Percentiles rank a stretch among this genome's conserved stretches.
These are phyloP conservation scores for Penicillium verrucosum DNA, from an alignment of 2,329 filamentous ascomycete genomes.

Conservation along the genomic window DNA sequence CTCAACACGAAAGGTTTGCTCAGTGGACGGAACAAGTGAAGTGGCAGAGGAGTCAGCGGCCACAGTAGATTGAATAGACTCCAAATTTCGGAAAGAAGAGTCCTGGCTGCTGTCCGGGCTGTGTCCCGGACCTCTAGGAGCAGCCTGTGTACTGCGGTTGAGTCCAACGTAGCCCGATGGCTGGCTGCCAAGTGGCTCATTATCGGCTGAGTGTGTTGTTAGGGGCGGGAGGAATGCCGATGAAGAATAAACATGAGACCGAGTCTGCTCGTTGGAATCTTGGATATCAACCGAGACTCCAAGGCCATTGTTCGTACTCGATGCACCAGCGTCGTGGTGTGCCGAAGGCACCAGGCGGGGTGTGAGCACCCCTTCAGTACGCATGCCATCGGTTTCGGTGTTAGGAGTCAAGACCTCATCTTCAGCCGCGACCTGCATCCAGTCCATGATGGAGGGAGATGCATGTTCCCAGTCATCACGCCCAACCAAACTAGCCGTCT, in stretches of 20 bases:
- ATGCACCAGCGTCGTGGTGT: slow-evolving; percentile 10
- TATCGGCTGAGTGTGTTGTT: not conserved
- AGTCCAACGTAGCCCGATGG: not conserved
- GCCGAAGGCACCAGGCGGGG: slow-evolving; percentile 23
- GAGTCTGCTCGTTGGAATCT: slow-evolving; percentile 13
- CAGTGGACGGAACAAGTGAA: slow-evolving; percentile 35
- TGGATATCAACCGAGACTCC: slow-evolving; percentile 46
- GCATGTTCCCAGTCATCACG: slow-evolving; percentile 50
- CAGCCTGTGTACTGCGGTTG: not conserved
- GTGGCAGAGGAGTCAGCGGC: slow-evolving; percentile 38
- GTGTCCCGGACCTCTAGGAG: slow-evolving; percentile 21
- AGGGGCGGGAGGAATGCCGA: not conserved
- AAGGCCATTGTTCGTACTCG: slow-evolving; percentile 35
- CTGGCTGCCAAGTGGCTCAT: not conserved
- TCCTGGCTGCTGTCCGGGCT: slow-evolving; percentile 38
- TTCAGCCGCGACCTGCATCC: slow-evolving; percentile 46
- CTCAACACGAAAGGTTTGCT: slow-evolving; percentile 23
- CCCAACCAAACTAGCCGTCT: slow-evolving; percentile 44
- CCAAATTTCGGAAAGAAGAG: slow-evolving; percentile 33
- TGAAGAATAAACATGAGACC: not conserved
- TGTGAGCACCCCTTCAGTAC: slow-evolving; percentile 27
- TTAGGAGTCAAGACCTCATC: slow-evolving; percentile 41
- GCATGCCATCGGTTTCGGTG: slow-evolving; percentile 20
- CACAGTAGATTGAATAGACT: slow-evolving; percentile 29
- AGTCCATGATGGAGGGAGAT: slow-evolving; percentile 50